phyloP scores from a whole-genome alignment of 1,139 yeast genomes.

The Pichia sp. region DNA sequence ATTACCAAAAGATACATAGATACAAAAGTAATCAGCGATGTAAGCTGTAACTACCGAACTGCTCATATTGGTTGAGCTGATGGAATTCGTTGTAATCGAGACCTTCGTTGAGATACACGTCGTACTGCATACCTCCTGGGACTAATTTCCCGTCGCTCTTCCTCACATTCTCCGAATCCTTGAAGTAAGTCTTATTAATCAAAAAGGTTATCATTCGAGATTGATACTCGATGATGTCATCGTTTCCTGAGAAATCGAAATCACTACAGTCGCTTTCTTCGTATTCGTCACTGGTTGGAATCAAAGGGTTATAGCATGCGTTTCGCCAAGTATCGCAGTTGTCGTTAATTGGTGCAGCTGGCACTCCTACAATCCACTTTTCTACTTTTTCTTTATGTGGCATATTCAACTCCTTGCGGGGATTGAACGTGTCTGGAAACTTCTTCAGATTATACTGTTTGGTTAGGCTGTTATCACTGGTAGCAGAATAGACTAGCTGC shows the following conservation, averaged over 20 bases:
- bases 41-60: constrained; percentile 3
- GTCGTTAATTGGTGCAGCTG: constrained; percentile 35
- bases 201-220: constrained; percentile 47
- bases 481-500: neutral
- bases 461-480: constrained; percentile 3
- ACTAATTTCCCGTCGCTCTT: constrained; percentile 12
- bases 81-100: neutral
- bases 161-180: constrained; percentile 34
- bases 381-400: constrained; percentile 56
- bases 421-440: constrained; percentile 48
- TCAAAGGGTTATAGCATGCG: constrained; percentile 47
- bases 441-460: constrained; percentile 3
- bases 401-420: constrained; percentile 57
- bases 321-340: constrained; percentile 31
- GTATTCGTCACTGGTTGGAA: constrained; percentile 24
- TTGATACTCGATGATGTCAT: constrained; percentile 49
- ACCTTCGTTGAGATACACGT: neutral
- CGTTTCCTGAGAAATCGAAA: constrained; percentile 28
- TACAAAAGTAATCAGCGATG: neutral
- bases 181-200: constrained; percentile 39
- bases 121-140: constrained; percentile 7
- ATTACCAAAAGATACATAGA: neutral
- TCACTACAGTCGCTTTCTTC: constrained; percentile 18
- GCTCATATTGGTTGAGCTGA: constrained; percentile 3
- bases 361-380: constrained; percentile 56